Evolutionary conservation across 2,329 filamentous ascomycete genomes (phyloP).

Genomic region (Cercospora nicotianae): DNA sequence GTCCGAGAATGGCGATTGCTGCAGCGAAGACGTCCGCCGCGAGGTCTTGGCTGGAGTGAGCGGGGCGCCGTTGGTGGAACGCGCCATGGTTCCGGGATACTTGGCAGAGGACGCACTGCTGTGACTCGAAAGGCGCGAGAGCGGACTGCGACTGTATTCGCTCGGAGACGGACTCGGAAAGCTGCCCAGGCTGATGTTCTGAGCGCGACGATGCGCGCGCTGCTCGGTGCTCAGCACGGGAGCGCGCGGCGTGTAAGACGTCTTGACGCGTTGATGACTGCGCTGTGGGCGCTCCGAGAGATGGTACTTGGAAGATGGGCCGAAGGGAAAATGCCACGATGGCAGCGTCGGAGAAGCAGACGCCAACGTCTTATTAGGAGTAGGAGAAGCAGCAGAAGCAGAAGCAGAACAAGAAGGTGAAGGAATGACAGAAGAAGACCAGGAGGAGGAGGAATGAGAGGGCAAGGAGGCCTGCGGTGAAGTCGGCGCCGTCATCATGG

Average conservation of each 20-base stretch:
- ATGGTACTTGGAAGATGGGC: conserved; percentile 38
- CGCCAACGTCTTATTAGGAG: conserved; percentile 9
- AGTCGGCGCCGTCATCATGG: conserved; percentile 16
- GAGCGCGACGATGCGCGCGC: conserved; percentile 34
- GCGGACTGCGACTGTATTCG: conserved; percentile 25
- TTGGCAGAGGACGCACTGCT: conserved; percentile 5
- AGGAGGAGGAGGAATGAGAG: conserved; percentile 22
- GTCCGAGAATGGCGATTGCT: conserved; percentile 44
- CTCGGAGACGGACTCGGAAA: conserved; percentile 17
- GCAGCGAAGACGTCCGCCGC: conserved; percentile 28
- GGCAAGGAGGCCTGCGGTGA: conserved; percentile 20
- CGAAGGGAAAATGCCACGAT: conserved; percentile 36
- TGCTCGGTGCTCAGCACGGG: conserved; percentile 34
- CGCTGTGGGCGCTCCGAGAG: conserved; percentile 25
- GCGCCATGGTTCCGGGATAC: conserved; percentile 12
- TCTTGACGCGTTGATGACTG: conserved; percentile 27
- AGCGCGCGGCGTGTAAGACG: conserved; percentile 28
- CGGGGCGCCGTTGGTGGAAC: conserved; percentile 19
- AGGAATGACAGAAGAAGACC: conserved; percentile 13
- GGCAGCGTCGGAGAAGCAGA: conserved; percentile 17
- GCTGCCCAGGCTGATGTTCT: conserved; percentile 25
- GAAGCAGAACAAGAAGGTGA: conserved; percentile 14
- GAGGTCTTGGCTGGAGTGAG: conserved; percentile 30
- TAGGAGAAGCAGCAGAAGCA: conserved; percentile 17
- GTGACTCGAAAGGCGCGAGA: conserved; percentile 24